Conservation (phyloP, 179 eudicot genomes). For the Camellia oleifera region DNA sequence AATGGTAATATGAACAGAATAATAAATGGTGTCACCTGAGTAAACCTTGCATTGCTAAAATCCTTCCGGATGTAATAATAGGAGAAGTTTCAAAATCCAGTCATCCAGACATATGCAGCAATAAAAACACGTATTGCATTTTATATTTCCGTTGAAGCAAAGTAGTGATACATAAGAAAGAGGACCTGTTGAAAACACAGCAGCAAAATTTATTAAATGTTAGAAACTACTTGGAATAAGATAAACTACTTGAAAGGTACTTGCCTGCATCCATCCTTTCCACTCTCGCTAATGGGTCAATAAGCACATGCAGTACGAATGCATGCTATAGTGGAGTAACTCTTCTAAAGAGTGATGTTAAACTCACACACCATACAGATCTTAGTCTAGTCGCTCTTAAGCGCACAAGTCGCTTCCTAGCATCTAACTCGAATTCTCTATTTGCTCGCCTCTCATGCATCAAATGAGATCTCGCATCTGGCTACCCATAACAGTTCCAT, state of each 20-base stretch:
- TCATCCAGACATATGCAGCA: constrained; percentile 99
- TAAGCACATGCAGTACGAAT: too few relatives aligned
- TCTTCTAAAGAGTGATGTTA: too few relatives aligned
- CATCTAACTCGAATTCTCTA: too few relatives aligned
- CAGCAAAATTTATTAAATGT: background rate
- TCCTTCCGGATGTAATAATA: constrained; percentile 94
- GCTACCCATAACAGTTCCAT: too few relatives aligned
- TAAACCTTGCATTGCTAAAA: constrained; percentile 86
- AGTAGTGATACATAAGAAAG: constrained; percentile 93
- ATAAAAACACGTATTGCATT: constrained; percentile 96
- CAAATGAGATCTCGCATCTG: too few relatives aligned
- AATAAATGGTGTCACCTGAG: constrained; percentile 57
- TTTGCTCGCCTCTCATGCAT: too few relatives aligned
- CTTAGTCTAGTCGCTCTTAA: too few relatives aligned
- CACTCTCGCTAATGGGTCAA: constrained; percentile 47
- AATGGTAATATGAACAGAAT: constrained; percentile 10
- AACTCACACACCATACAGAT: too few relatives aligned
- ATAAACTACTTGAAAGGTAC: constrained; percentile 7
- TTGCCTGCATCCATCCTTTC: constrained; percentile 99
- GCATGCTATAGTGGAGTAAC: too few relatives aligned
- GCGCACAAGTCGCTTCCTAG: too few relatives aligned
- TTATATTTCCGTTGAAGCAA: constrained; percentile 83
- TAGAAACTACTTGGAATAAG: background rate
- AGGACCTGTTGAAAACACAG: constrained; percentile 61
- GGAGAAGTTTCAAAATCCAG: constrained; percentile 98